phyloP scores from a whole-genome alignment of 495 filamentous ascomycete species.

The Pyrenopolyporus hunteri region DNA sequence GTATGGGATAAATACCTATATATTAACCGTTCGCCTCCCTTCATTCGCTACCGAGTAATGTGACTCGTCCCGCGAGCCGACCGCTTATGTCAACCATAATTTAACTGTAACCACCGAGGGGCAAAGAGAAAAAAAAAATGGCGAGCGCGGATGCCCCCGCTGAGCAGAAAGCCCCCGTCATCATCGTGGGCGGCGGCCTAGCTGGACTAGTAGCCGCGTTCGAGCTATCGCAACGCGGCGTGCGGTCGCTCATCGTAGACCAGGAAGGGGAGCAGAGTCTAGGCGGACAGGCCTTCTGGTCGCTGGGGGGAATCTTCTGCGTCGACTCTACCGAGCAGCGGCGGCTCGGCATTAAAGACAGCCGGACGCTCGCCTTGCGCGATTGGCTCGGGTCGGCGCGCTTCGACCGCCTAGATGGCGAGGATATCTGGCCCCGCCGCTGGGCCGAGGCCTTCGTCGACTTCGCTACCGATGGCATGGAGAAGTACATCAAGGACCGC shows the following conservation, averaged over 20 bases:
- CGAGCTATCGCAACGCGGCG: constrained; percentile 52
- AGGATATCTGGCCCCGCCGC: constrained; percentile 56
- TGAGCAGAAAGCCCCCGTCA: constrained; percentile 46
- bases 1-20: background rate
- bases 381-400: constrained; percentile 58
- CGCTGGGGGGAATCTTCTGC: constrained; percentile 59
- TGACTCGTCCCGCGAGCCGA: too few relatives aligned
- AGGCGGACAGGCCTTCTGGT: constrained; percentile 62
- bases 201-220: constrained; percentile 59
- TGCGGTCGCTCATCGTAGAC: constrained; percentile 53
- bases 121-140: constrained; percentile 4
- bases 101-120: background rate
- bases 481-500: constrained; percentile 53
- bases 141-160: constrained; percentile 3
- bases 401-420: constrained; percentile 52
- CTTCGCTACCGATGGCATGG: constrained; percentile 57
- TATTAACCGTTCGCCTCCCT: background rate
- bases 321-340: constrained; percentile 57
- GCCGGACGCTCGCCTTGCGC: constrained; percentile 53
- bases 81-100: too few relatives aligned
- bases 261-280: constrained; percentile 55
- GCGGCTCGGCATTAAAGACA: constrained; percentile 57
- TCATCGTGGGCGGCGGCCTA: constrained; percentile 58
- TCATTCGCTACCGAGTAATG: too few relatives aligned
- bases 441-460: constrained; percentile 62